Evolutionary conservation across 1,284 basidiomycete species (phyloP).

Genomic region (Cryptococcus sp.): DNA sequence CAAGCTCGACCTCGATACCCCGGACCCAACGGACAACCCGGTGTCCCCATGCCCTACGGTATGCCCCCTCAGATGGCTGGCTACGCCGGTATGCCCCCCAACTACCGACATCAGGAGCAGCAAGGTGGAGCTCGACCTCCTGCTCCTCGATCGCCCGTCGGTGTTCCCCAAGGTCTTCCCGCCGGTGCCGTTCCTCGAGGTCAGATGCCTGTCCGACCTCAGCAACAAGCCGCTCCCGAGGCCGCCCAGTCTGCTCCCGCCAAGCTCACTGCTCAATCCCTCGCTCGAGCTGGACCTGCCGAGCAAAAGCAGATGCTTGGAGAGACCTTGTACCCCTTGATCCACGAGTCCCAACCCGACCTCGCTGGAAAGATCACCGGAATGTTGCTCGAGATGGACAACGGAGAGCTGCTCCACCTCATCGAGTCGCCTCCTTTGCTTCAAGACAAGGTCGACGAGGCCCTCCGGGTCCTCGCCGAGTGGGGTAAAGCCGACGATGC

Average conservation of each 20-base stretch:
- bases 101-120: slow-evolving; percentile 31
- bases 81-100: slow-evolving; percentile 39
- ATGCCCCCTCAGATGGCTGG: slow-evolving; percentile 58
- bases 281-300: slow-evolving; percentile 69
- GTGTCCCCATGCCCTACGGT: slow-evolving; percentile 51
- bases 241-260: slow-evolving; percentile 35
- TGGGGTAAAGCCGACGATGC: slow-evolving; percentile 43
- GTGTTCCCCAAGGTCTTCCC: slow-evolving; percentile 46
- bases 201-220: slow-evolving; percentile 44
- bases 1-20: slow-evolving; percentile 77
- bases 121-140: slow-evolving; percentile 30
- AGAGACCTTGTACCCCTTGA: slow-evolving; percentile 86
- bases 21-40: slow-evolving; percentile 57
- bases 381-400: slow-evolving; percentile 97
- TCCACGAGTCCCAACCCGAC: slow-evolving; percentile 69
- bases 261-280: slow-evolving; percentile 51
- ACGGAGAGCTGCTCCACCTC: slow-evolving; percentile 78
- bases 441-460: slow-evolving; percentile 82
- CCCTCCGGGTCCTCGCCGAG: slow-evolving; percentile 50
- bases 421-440: slow-evolving; percentile 74
- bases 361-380: slow-evolving; percentile 96
- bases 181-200: slow-evolving; percentile 46
- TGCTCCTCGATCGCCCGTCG: slow-evolving; percentile 46
- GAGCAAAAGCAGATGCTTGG: slow-evolving; percentile 98
- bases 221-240: slow-evolving; percentile 49